Evolutionary conservation across 768 basidiomycete species (phyloP), one percentile per base, ranked within the genome.

Genomic region (Austroboletus festivus): DNA sequence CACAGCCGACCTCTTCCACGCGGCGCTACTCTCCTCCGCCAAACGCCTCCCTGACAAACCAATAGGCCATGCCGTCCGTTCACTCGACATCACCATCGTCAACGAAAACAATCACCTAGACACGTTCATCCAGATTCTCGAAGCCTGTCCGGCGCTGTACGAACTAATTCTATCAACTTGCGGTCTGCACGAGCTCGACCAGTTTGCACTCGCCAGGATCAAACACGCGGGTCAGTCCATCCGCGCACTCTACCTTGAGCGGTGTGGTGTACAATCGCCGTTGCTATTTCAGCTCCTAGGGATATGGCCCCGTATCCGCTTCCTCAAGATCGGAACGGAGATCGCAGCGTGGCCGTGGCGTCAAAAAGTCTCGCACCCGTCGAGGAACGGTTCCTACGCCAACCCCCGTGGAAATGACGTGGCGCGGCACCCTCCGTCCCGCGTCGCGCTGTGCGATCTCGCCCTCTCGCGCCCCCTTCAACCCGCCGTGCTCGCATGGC

Each of bases 191-290:
- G 55, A 61, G n/a, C 60, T 73, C 23, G 58, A 59, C 34, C 48
- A 52, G 4, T 52, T 60, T 23, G 44, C 39, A 1, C 63, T 73
- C 9, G 42, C 53, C 34, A 55, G 58, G 7, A 56, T 72, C n/a
- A 47, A 54, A 16, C 34, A 56, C 15, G 46, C 46, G 3, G 60
- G 65, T 0, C 53, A 53, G 31, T 43, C 51, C 18, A 57, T 74
- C 42, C 64, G 69, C 20, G 65, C 72, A 0, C 54, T 75, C 42
- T 58, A 53, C 24, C 47, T 77, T 20, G 46, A 58, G 12, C 38
- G 50, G 0, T 73, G 68, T 46, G 70, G 73, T 38, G 59, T 72
- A 1, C 73, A 75, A 56, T 74, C 75, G 6, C 72, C 73, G 15
- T 59, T 75, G 19, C 52, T 75, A 5, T 78, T 72, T 43, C 69